Conservation (phyloP, 495 filamentous ascomycete genomes). For the Xylaria intraflava region DNA sequence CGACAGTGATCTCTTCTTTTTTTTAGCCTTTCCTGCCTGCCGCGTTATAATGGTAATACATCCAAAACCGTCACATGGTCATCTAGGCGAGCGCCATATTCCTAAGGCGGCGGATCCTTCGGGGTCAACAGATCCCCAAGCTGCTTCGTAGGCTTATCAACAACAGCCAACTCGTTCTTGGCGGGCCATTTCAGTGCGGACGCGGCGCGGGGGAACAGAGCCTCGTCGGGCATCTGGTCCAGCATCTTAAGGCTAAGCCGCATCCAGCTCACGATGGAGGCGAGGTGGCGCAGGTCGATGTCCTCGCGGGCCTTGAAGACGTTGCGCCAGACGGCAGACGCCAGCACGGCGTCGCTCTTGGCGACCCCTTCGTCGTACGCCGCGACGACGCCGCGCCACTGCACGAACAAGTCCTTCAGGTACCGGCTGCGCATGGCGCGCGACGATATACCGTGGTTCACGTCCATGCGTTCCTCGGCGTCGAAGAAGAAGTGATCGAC, state of each 20-base stretch:
- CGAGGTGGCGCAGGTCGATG: constrained; percentile 63
- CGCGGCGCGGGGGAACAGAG: constrained; percentile 24
- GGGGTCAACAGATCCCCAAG: constrained; percentile 14
- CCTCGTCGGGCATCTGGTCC: constrained; percentile 56
- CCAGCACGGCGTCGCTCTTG: constrained; percentile 78
- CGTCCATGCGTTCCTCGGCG: constrained; percentile 78
- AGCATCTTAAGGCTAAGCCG: constrained; percentile 57
- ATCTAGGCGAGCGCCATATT: neutral
- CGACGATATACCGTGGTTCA: constrained; percentile 59
- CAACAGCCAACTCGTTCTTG: constrained; percentile 35
- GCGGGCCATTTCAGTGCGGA: constrained; percentile 36
- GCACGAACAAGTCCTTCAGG: constrained; percentile 83
- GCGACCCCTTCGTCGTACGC: constrained; percentile 84
- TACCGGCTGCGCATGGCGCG: constrained; percentile 68
- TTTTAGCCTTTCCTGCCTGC: neutral
- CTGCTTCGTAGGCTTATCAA: constrained; percentile 28
- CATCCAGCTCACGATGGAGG: constrained; percentile 73
- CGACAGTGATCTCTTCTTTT: neutral
- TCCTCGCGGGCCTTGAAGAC: constrained; percentile 70
- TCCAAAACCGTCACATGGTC: neutral
- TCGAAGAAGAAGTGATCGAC: constrained; percentile 92
- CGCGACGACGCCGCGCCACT: constrained; percentile 79
- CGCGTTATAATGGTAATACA: neutral
- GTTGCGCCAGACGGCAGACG: constrained; percentile 89
- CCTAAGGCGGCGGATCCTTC: neutral